Evolutionary conservation across 345 rosid species (phyloP), one percentile per base, ranked within the genome.

Genomic region (Gynandropsis gynandra): DNA sequence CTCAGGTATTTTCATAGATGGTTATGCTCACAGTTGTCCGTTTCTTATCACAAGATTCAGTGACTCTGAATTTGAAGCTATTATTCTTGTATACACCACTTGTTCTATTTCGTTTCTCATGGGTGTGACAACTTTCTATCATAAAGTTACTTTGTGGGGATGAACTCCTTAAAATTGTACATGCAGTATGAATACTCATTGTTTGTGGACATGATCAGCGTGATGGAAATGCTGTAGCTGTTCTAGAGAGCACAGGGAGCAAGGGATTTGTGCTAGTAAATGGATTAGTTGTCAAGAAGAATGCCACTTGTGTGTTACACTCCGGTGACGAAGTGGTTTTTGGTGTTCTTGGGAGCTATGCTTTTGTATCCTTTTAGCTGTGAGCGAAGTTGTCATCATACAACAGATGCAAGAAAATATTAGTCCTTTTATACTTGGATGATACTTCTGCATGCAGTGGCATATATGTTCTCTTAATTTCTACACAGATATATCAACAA

Each of bases 301-400:
- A 46, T 32, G n/a, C 71, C 44, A 66, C 13, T 29, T 24, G 74
- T 15, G 51, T 29, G 47, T 84, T 86, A 47, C 73, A 65, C 54
- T 80, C 96, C 0, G 94, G 97, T 32, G 97, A 89, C 54, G 96
- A 89, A 63, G 62, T 89, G 41, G 69, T 74, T 43, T 83, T 89
- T 51, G 88, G 96, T 61, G 21, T 53, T 9, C 50, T 41, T 24
- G 79, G 80, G 54, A 76, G 66, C 69, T 80, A 81, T 73, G 82
- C 90, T 56, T 89, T 79, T 58, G 97, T 89, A 89, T 89, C 95
- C 94, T 79, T 17, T 19, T 24, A 24, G 5, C 5, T 60, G 37
- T 60, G 44, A n/a, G 12, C 44, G 34, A 42, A 50, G 8, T 32
- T 8, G 49, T 39, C 6, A 15, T 34, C 1, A 7, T 38, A 8